Percentiles rank a stretch among this genome's conserved stretches.
Conservation (phyloP, 2,329 filamentous ascomycete species). For the Fusarium setosum region DNA sequence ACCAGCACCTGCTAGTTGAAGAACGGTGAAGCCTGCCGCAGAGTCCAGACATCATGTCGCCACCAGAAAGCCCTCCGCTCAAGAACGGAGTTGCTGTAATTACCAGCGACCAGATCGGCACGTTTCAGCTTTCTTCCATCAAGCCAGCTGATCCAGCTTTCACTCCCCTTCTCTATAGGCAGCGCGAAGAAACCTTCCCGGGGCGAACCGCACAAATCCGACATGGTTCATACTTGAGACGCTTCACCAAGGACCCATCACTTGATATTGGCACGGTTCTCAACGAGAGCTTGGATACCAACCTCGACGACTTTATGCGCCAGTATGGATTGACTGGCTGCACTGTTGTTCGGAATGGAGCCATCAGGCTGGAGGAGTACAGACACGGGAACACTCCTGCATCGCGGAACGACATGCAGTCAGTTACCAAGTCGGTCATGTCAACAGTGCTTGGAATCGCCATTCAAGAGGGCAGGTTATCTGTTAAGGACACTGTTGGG, state of each 20-base stretch:
- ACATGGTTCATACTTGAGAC: slow-evolving; percentile 25
- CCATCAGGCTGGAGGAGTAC: slow-evolving; percentile 24
- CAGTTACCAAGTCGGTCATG: slow-evolving; percentile 28
- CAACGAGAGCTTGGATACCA: not conserved
- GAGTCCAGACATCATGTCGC: slow-evolving; percentile 4
- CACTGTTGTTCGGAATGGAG: slow-evolving; percentile 14
- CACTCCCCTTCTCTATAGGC: slow-evolving; percentile 32
- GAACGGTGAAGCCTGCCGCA: too few relatives aligned
- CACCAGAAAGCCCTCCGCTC: not conserved
- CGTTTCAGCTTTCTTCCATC: slow-evolving; percentile 20
- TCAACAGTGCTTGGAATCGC: slow-evolving; percentile 24
- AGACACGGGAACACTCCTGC: slow-evolving; percentile 25
- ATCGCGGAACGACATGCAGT: slow-evolving; percentile 28
- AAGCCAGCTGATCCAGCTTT: slow-evolving; percentile 21
- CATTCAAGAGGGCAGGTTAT: slow-evolving; percentile 17
- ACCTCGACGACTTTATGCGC: slow-evolving; percentile 18
- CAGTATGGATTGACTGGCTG: slow-evolving; percentile 28
- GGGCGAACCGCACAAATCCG: slow-evolving; percentile 26
- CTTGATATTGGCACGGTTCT: not conserved
- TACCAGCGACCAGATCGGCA: slow-evolving; percentile 20
- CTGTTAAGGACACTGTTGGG: slow-evolving; percentile 22
- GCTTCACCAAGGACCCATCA: slow-evolving; percentile 11
- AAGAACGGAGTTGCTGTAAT: not conserved
- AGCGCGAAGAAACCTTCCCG: slow-evolving; percentile 30
- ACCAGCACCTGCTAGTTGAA: too few relatives aligned